These are phyloP conservation scores for Populus hybrid DNA, from an alignment of 441 rosid genomes.

Conservation along the genomic window DNA sequence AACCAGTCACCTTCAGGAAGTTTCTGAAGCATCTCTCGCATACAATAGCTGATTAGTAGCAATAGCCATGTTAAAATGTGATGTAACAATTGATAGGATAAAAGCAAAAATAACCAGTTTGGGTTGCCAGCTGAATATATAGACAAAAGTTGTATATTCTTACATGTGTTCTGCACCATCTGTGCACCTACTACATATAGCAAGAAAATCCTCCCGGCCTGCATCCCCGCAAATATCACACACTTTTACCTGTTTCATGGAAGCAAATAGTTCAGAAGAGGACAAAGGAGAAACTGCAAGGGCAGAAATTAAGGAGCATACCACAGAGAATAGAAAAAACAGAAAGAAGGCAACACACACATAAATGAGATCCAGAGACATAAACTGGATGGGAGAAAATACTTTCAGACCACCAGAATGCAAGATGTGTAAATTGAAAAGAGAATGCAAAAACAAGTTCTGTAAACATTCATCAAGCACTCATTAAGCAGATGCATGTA, in stretches of 20 bases:
- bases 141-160: constrained; percentile 30
- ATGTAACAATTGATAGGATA: background rate
- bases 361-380: background rate
- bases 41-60: constrained; percentile 76
- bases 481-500: constrained; percentile 6
- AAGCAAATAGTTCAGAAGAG: constrained; percentile 19
- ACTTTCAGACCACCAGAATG: background rate
- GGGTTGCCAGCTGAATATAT: constrained; percentile 6
- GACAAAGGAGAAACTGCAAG: background rate
- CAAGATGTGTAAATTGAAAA: background rate
- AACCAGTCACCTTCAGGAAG: constrained; percentile 96
- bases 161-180: constrained; percentile 99
- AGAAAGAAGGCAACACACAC: background rate
- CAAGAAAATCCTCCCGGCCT: constrained; percentile 94
- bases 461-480: background rate
- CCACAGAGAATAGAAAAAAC: background rate
- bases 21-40: constrained; percentile 82
- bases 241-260: constrained; percentile 80
- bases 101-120: constrained; percentile 13
- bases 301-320: background rate
- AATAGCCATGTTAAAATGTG: constrained; percentile 19
- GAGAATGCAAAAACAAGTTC: background rate
- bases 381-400: background rate
- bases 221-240: constrained; percentile 99
- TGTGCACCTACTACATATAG: constrained; percentile 82